Conservation (phyloP, 1,284 basidiomycete species). For the Ustilago shanxiensis region DNA sequence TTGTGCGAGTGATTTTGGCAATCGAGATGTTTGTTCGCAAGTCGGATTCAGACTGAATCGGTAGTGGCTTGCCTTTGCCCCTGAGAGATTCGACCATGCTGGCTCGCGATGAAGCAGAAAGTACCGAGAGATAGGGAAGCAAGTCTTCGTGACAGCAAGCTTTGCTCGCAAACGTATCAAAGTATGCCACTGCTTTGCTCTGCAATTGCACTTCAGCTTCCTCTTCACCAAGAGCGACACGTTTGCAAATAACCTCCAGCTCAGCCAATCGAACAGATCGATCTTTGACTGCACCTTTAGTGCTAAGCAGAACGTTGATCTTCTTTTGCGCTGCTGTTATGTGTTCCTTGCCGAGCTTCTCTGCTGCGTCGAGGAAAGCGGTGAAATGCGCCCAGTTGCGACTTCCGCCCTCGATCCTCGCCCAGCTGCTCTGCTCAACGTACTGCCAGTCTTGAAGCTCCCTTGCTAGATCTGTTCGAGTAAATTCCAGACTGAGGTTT, state of each 20-base stretch:
- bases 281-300: constrained; percentile 78
- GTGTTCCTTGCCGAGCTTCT: constrained; percentile 31
- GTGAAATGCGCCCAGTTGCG: constrained; percentile 45
- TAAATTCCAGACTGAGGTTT: constrained; percentile 79
- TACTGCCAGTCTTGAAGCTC: constrained; percentile 70
- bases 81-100: constrained; percentile 10
- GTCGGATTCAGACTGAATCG: constrained; percentile 30
- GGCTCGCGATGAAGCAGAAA: constrained; percentile 72
- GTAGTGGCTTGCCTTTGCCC: constrained; percentile 4
- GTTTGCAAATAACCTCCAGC: constrained; percentile 69
- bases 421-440: constrained; percentile 78
- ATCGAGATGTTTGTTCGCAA: constrained; percentile 44
- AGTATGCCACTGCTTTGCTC: constrained; percentile 73
- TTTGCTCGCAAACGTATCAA: constrained; percentile 81
- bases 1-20: constrained; percentile 41
- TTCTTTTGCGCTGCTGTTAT: constrained; percentile 37
- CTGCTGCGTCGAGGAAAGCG: constrained; percentile 33
- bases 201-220: constrained; percentile 18
- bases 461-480: constrained; percentile 58
- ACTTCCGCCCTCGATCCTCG: constrained; percentile 55
- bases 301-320: constrained; percentile 64
- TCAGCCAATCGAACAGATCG: constrained; percentile 80
- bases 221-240: background rate
- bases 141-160: constrained; percentile 87
- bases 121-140: constrained; percentile 75